Base-by-base conservation (phyloP, 306 rosid genomes). In the Cucurbita argyrosperma region DNA sequence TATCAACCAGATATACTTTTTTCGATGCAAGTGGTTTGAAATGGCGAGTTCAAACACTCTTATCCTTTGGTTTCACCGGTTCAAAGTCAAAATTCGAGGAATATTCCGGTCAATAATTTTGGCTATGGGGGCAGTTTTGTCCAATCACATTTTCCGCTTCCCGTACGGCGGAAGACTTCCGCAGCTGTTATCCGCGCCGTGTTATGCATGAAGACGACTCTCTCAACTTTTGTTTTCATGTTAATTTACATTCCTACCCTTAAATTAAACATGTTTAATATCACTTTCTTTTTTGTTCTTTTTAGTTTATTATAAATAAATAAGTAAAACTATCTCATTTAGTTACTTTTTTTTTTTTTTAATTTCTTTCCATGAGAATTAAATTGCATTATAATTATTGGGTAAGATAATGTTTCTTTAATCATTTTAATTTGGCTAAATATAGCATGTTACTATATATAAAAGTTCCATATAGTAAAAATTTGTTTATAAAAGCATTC, bases 21-120 rank as follows among this genome's bases (percentile, higher is more conserved):
- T n/a, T n/a, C n/a, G n/a, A 66, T 66, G 54, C 39, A 66, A 18
- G 54, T 66, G 72, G 71, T 43, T 66, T 42, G 72, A 66, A 45
- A 5, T 66, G 54, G 54, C 3, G 54, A 3, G 72, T 66, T 66
- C 54, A 66, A 66, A 45, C 72, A 45, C 47, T 68, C 46, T 69
- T 69, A 69, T 69, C 74, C 45, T 49, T 69, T 45, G 16, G 12
- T 46, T 46, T 4, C 35, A 0, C 3, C 35, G 0, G 4, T 16
- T 14, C 15, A 49, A 69, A 49, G 59, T 69, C 74, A 69, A 14
- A 13, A 0, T 13, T 50, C n/a, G 39, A 8, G 59, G 42, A 30
- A 35, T 50, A 2, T 14, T 69, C 14, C 16, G 58, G 74, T 69
- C 59, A 69, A 69, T 18, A 30, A 26, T 69, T 49, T 49, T 50